Base-by-base conservation (phyloP, 1,139 yeast genomes). In the Hansenula sp. region DNA sequence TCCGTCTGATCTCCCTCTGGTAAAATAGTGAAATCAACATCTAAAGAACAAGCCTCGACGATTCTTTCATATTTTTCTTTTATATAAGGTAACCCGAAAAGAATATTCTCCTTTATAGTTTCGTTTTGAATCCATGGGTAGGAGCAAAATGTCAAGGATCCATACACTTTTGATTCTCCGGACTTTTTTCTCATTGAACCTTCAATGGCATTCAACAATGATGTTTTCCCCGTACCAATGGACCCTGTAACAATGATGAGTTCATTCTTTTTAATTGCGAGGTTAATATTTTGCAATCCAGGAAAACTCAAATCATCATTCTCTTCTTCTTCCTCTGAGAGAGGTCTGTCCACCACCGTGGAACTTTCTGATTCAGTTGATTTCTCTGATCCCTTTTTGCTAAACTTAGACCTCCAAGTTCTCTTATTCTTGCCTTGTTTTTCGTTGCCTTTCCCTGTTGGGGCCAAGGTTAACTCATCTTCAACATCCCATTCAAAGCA, bases 61-160 rank as follows among this genome's bases (percentile, higher is more conserved):
- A 82, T 76, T 3, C 61, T 57, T 1, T 69, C 59, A 52, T 86
- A 86, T 52, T 64, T 69, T 17, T 61, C 57, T 35, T 66, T 63
- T 39, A 79, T 76, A 43, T 57, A 81, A 2, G 66, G 68, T 20
- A 60, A 50, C 1, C 94, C 95, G 61, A 86, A 86, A 0, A 71
- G 43, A 46, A 86, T 83, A 53, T 86, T 86, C 11, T 82, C 79
- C 47, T 73, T 69, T 14, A 85, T 79, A 0, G 94, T 82, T 3
- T 85, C 77, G 58, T 84, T 86, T 57, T 82, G 92, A 36, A 85
- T 77, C 95, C 95, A 86, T n/a, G 89, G 88, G 32, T 72, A 68
- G 4, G 82, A 81, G 55, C 79, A 75, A 36, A 73, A 59, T 21
- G 55, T 47, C 28, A 57, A 34, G 1, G 57, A 48, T 9, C 77